Evolutionary conservation across 2,329 filamentous ascomycete species (phyloP).

Genomic region (Anthostomella pinea): DNA sequence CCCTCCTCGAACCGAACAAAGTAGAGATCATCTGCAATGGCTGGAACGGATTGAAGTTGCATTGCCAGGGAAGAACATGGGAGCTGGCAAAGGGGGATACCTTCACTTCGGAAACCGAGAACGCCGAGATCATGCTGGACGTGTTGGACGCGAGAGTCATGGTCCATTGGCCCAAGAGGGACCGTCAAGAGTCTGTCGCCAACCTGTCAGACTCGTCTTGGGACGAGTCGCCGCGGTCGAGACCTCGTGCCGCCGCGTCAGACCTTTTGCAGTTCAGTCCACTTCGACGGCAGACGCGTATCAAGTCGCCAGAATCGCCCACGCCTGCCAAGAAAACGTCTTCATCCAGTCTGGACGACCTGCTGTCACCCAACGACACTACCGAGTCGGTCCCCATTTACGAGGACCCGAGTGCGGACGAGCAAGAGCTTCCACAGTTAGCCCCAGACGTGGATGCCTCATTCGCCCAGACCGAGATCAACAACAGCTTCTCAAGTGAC

Average conservation of each 20-base stretch:
- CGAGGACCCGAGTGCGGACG: constrained; percentile 64
- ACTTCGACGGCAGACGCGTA: constrained; percentile 53
- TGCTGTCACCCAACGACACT: constrained; percentile 40
- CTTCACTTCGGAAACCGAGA: constrained; percentile 85
- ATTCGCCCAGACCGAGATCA: constrained; percentile 50
- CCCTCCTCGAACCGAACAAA: constrained; percentile 67
- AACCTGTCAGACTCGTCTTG: constrained; percentile 66
- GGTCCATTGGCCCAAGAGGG: constrained; percentile 76
- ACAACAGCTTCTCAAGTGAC: constrained; percentile 57
- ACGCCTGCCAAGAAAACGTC: constrained; percentile 45
- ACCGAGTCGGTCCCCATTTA: constrained; percentile 63
- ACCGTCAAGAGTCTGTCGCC: constrained; percentile 44
- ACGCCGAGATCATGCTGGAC: constrained; percentile 89
- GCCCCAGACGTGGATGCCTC: constrained; percentile 28
- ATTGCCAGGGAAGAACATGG: constrained; percentile 84
- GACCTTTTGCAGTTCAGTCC: constrained; percentile 58
- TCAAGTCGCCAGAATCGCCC: constrained; percentile 73
- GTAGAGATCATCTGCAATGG: constrained; percentile 89
- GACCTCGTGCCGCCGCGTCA: constrained; percentile 26
- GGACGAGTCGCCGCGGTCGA: constrained; percentile 58
- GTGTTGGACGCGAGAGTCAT: constrained; percentile 90
- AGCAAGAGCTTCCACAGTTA: constrained; percentile 43
- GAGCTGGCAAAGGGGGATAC: constrained; percentile 84
- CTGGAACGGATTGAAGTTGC: constrained; percentile 93
- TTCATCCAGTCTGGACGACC: constrained; percentile 43